phyloP scores from a whole-genome alignment of 2,329 filamentous ascomycete genomes.

The Bipolaris sorokiniana region DNA sequence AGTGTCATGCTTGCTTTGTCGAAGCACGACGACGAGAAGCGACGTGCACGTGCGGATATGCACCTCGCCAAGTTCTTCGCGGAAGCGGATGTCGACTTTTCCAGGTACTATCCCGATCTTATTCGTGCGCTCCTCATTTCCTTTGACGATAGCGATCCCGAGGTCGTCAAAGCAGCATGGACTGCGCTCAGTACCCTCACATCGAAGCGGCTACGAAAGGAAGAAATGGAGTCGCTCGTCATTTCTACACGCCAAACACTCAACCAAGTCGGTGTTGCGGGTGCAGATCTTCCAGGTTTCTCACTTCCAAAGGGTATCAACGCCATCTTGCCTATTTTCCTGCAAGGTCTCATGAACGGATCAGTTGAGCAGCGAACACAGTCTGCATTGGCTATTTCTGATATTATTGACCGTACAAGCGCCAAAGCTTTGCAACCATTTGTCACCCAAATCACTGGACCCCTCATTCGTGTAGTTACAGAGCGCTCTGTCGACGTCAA shows the following conservation, averaged over 20 bases:
- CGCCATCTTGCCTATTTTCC: constrained; percentile 92
- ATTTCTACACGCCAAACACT: constrained; percentile 84
- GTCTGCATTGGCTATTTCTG: constrained; percentile 90
- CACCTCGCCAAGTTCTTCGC: constrained; percentile 89
- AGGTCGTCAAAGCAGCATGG: constrained; percentile 91
- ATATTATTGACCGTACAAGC: constrained; percentile 92
- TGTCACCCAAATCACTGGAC: constrained; percentile 96
- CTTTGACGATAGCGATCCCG: constrained; percentile 83
- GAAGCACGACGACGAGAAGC: constrained; percentile 91
- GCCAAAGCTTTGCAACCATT: constrained; percentile 88
- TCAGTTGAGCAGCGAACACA: constrained; percentile 90
- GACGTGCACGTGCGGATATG: constrained; percentile 75
- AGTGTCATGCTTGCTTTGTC: constrained; percentile 85
- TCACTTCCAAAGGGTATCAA: constrained; percentile 94
- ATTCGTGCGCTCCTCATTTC: constrained; percentile 88
- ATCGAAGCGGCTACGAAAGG: constrained; percentile 88
- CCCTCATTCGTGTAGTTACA: constrained; percentile 95
- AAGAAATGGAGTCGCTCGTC: constrained; percentile 96
- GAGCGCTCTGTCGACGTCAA: constrained; percentile 97
- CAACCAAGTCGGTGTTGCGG: constrained; percentile 85
- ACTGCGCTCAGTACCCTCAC: constrained; percentile 78
- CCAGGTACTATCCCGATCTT: constrained; percentile 93
- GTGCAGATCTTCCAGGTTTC: constrained; percentile 85
- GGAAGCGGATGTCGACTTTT: constrained; percentile 82
- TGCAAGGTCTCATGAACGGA: constrained; percentile 97